Evolutionary conservation across 305 asterid genomes (phyloP).

Genomic region (Solanum chacoense): DNA sequence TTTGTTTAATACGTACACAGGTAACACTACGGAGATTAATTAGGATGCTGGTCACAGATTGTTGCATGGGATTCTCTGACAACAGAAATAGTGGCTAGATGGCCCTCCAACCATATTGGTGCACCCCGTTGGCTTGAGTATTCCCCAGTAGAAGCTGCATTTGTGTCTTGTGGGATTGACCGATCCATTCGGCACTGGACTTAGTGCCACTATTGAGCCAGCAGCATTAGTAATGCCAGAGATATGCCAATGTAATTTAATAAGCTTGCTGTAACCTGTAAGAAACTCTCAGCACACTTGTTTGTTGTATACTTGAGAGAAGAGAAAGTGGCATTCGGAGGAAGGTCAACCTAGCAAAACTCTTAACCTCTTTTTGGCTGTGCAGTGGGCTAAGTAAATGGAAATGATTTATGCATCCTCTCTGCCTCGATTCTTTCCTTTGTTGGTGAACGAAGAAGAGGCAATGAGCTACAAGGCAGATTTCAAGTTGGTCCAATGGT

Average conservation of each 20-base stretch:
- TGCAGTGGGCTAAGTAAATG: neutral
- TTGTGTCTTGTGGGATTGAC: constrained; percentile 64
- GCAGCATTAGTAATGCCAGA: neutral
- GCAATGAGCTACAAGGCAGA: neutral
- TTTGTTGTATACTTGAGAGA: neutral
- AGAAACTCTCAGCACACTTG: neutral
- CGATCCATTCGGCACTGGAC: constrained; percentile 68
- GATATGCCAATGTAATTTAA: neutral
- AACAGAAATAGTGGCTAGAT: constrained; percentile 59
- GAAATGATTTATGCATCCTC: neutral
- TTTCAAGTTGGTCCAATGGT: neutral
- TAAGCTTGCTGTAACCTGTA: neutral
- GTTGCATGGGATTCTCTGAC: constrained; percentile 74
- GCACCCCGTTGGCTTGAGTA: constrained; percentile 81
- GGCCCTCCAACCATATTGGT: constrained; percentile 76
- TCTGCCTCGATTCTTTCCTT: neutral
- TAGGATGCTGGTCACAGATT: constrained; percentile 26
- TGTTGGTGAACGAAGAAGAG: neutral
- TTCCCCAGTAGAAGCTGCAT: constrained; percentile 62
- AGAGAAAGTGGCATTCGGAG: neutral
- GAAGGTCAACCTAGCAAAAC: neutral
- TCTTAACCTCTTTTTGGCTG: neutral
- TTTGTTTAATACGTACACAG: neutral
- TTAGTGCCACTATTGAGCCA: constrained; percentile 4
- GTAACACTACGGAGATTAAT: neutral